phyloP scores from a whole-genome alignment of 208 protist genomes.

The Trypanosoma rangeli region DNA sequence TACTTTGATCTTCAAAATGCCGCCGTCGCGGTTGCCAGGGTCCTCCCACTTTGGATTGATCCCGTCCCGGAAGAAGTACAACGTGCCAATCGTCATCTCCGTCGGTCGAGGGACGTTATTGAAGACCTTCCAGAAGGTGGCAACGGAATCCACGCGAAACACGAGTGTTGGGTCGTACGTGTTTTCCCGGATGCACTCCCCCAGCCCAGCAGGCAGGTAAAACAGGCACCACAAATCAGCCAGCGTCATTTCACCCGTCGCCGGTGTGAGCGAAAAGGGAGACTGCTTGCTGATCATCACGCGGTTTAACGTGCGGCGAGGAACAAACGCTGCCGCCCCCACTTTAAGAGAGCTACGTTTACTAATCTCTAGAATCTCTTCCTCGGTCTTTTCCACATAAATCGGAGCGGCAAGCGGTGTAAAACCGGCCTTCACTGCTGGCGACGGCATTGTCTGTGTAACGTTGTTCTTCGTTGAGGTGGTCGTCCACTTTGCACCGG shows the following conservation, averaged over 20 bases:
- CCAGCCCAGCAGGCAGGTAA: conserved; percentile 51
- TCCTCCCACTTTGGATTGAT: conserved; percentile 97
- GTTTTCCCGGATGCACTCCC: conserved; percentile 69
- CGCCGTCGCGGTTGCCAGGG: conserved; percentile 83
- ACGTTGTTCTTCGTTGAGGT: conserved; percentile 13
- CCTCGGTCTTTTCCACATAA: conserved; percentile 42
- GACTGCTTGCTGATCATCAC: conserved; percentile 58
- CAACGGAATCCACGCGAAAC: conserved; percentile 77
- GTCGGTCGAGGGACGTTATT: conserved; percentile 92
- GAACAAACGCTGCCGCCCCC: conserved; percentile 53
- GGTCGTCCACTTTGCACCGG: conserved; percentile 3
- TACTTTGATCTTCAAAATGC: conserved; percentile 73
- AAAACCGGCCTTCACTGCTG: conserved; percentile 13
- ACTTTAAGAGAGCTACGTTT: conserved; percentile 51
- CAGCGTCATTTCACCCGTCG: conserved; percentile 63
- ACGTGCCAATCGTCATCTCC: conserved; percentile 76
- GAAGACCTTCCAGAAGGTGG: conserved; percentile 90
- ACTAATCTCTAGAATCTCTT: conserved; percentile 67
- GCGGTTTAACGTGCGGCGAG: conserved; percentile 66
- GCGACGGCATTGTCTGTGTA: conserved; percentile 11
- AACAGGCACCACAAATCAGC: conserved; percentile 82
- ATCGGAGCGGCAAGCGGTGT: conserved; percentile 29
- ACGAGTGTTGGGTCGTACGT: conserved; percentile 83
- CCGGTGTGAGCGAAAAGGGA: conserved; percentile 51
- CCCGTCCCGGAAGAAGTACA: conserved; percentile 95